phyloP scores from a whole-genome alignment of 345 rosid genomes.

The Salix viminalis region DNA sequence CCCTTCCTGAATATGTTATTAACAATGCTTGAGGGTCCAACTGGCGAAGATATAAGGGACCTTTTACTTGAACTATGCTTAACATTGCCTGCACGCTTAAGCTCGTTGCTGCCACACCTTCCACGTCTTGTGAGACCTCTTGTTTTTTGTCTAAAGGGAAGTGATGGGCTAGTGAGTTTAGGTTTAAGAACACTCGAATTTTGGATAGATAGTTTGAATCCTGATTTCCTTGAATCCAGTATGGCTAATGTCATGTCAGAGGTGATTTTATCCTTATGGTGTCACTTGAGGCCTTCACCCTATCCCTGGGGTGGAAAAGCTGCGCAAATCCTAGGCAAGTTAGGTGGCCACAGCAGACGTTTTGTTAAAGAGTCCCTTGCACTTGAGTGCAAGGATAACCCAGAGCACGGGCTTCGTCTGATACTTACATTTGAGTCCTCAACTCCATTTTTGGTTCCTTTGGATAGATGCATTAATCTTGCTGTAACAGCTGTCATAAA shows the following conservation, averaged over 20 bases:
- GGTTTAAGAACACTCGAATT: conserved; percentile 95
- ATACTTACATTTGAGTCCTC: too few species aligned
- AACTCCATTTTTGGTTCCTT: too few species aligned
- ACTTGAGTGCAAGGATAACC: too few species aligned
- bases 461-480: too few species aligned
- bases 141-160: conserved; percentile 78
- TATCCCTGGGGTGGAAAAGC: too few species aligned
- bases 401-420: too few species aligned
- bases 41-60: conserved; percentile 92
- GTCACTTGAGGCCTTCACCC: conserved; percentile 51
- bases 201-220: conserved; percentile 99
- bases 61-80: conserved; percentile 89
- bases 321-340: too few species aligned
- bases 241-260: conserved; percentile 97
- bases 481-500: too few species aligned
- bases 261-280: conserved; percentile 96
- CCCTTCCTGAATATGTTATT: conserved; percentile 46
- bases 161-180: conserved; percentile 80
- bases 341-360: too few species aligned
- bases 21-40: conserved; percentile 95
- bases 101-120: conserved; percentile 87
- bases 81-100: conserved; percentile 92
- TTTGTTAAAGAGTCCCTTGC: too few species aligned
- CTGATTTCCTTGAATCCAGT: conserved; percentile 94
- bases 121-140: conserved; percentile 95